phyloP scores from a whole-genome alignment of 768 basidiomycete genomes.

The Lactifluus piperatus region DNA sequence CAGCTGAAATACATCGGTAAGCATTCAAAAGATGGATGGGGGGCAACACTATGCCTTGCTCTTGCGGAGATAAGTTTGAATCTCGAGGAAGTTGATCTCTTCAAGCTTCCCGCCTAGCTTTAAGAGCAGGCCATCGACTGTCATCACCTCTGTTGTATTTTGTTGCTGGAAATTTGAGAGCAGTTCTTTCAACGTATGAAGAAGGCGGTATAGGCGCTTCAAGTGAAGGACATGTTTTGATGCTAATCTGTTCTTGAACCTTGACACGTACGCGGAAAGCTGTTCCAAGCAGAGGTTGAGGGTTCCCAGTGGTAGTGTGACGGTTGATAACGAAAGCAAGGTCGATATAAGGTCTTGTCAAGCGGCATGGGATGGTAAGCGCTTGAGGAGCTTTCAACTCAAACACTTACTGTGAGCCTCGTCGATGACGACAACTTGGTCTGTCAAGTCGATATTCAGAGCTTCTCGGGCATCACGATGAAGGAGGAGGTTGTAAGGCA shows the following conservation, averaged over 20 bases:
- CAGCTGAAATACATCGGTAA: slow-evolving; percentile 32
- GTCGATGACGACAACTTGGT: slow-evolving; percentile 86
- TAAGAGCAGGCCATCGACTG: slow-evolving; percentile 54
- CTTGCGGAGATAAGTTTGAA: slow-evolving; percentile 68
- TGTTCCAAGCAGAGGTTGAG: slow-evolving; percentile 62
- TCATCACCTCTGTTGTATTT: slow-evolving; percentile 51
- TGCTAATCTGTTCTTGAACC: slow-evolving; percentile 72
- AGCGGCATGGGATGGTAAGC: background rate
- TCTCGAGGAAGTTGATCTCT: slow-evolving; percentile 76
- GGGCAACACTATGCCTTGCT: slow-evolving; percentile 58
- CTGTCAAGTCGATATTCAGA: slow-evolving; percentile 73
- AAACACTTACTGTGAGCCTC: slow-evolving; percentile 84
- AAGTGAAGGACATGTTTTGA: slow-evolving; percentile 68
- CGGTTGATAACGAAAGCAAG: slow-evolving; percentile 76
- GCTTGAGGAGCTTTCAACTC: background rate
- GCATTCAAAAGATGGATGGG: background rate
- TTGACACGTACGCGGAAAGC: slow-evolving; percentile 64
- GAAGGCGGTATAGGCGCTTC: slow-evolving; percentile 64
- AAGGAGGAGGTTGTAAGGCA: slow-evolving; percentile 90
- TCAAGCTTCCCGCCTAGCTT: slow-evolving; percentile 57
- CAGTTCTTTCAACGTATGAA: slow-evolving; percentile 59
- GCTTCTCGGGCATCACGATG: slow-evolving; percentile 79
- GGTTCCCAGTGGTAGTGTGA: slow-evolving; percentile 46
- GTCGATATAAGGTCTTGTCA: slow-evolving; percentile 77
- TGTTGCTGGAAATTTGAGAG: slow-evolving; percentile 45